These are phyloP conservation scores for Globisporangium abappressorium DNA, from an alignment of 352 stramenopile species.

Conservation along the genomic window DNA sequence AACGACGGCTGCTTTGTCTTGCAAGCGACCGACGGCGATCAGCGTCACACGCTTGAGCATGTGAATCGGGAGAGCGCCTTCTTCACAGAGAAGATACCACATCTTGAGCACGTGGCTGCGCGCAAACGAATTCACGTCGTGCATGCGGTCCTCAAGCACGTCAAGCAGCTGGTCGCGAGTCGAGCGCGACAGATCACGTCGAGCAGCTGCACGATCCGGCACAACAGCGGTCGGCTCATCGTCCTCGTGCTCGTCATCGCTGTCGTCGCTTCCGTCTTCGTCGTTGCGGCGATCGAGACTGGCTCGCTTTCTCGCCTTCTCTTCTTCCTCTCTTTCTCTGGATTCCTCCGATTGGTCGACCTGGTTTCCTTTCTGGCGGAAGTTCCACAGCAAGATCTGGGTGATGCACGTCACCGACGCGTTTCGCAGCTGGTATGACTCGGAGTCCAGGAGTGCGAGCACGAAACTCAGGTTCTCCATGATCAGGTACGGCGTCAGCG, in stretches of 20 bases:
- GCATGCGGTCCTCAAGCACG: slow-evolving; percentile 87
- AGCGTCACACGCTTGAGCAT: slow-evolving; percentile 77
- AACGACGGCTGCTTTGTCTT: slow-evolving; percentile 94
- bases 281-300: slow-evolving; percentile 18
- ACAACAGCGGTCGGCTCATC: slow-evolving; percentile 4
- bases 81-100: slow-evolving; percentile 82
- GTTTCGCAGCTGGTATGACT: slow-evolving; percentile 77
- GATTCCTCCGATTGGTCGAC: slow-evolving; percentile 16
- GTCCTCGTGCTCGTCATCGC: slow-evolving; percentile 20
- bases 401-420: slow-evolving; percentile 71
- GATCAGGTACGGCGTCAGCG: slow-evolving; percentile 58
- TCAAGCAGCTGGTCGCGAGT: slow-evolving; percentile 79
- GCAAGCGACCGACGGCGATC: slow-evolving; percentile 83
- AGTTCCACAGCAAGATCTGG: slow-evolving; percentile 78
- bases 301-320: slow-evolving; percentile 6
- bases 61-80: slow-evolving; percentile 84
- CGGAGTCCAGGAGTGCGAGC: slow-evolving; percentile 66
- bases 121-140: slow-evolving; percentile 93
- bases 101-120: slow-evolving; percentile 90
- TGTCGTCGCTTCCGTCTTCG: slow-evolving; percentile 14
- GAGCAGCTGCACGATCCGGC: not conserved
- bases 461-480: slow-evolving; percentile 79
- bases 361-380: slow-evolving; percentile 40
- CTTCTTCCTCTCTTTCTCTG: slow-evolving; percentile 10
- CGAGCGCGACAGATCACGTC: slow-evolving; percentile 50